Evolutionary conservation across 768 basidiomycete genomes (phyloP).

Genomic region (Boletus vinaceobasis): DNA sequence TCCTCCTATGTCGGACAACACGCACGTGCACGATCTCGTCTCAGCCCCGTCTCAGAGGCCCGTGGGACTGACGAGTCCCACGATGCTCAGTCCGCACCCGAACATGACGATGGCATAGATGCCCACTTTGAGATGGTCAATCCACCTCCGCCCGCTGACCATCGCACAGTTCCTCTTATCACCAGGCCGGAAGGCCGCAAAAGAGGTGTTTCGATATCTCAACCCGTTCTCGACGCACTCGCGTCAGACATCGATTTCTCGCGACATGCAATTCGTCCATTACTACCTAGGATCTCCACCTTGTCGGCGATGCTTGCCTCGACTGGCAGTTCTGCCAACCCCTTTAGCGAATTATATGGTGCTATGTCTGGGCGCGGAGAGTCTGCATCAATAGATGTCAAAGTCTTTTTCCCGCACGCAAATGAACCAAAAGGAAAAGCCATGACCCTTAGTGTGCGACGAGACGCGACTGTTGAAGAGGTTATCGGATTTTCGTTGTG

Average conservation of each 20-base stretch:
- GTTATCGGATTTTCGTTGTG: conserved; percentile 91
- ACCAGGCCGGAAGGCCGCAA: conserved; percentile 27
- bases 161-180: conserved; percentile 15
- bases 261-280: conserved; percentile 46
- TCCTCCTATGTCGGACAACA: conserved; percentile 40
- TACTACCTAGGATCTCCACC: conserved; percentile 52
- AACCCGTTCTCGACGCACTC: conserved; percentile 16
- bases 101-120: conserved; percentile 32
- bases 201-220: conserved; percentile 29
- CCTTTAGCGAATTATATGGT: conserved; percentile 84
- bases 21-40: conserved; percentile 41
- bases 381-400: conserved; percentile 58
- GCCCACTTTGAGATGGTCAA: conserved; percentile 56
- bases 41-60: conserved; percentile 65
- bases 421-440: conserved; percentile 54
- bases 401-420: conserved; percentile 85
- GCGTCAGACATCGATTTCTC: conserved; percentile 42
- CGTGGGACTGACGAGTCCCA: conserved; percentile 30
- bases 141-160: conserved; percentile 32
- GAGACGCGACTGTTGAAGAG: conserved; percentile 91
- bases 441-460: conserved; percentile 73
- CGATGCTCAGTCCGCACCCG: conserved; percentile 22
- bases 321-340: conserved; percentile 62
- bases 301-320: conserved; percentile 75
- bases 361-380: conserved; percentile 78